Evolutionary conservation across 148 eudicot genomes (phyloP), one percentile per base, ranked within the genome.

Genomic region (Rhododendron ovatum): DNA sequence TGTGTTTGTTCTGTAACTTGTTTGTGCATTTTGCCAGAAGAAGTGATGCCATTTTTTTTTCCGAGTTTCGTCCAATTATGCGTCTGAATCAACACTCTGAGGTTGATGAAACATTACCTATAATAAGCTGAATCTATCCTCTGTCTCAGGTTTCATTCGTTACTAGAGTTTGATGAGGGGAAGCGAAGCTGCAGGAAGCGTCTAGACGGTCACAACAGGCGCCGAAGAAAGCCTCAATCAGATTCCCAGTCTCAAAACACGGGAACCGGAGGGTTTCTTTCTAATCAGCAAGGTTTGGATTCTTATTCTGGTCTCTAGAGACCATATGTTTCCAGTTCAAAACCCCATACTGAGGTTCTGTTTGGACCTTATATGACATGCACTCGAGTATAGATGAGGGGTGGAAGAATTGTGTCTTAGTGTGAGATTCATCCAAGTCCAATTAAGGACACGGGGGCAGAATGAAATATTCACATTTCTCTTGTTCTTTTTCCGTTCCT

Each of bases 111-210:
- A 26, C n/a, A 17, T 35, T 22, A 24, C 39, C 7, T 57, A 30
- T 28, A 10, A 24, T 75, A 67, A 67, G 74, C 14, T 26, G 35
- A 67, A 67, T 67, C 74, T n/a, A 43, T 26, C n/a, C 30, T 41
- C 53, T 41, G 71, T 81, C 86, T 15, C 87, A 95, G 98, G 93
- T 96, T 96, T 85, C 99, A 95, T 86, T 88, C 97, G 33, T 84
- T 96, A 83, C 89, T 80, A 37, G 98, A 96, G 82, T 92, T 92
- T 39, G 94, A 93, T 41, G 94, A 93, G 76, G 95, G 93, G 24
- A 93, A 93, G 82, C 89, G 94, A 81, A 93, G 95, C 90, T 93
- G 95, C 83, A 88, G 95, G 76, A 93, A 93, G 82, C 94, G 95
- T 71, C 92, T 93, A 13, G 95, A 92, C 75, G 91, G 93, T n/a